Evolutionary conservation across 352 stramenopile species (phyloP).

Genomic region (Halophytophthora batemanensis): DNA sequence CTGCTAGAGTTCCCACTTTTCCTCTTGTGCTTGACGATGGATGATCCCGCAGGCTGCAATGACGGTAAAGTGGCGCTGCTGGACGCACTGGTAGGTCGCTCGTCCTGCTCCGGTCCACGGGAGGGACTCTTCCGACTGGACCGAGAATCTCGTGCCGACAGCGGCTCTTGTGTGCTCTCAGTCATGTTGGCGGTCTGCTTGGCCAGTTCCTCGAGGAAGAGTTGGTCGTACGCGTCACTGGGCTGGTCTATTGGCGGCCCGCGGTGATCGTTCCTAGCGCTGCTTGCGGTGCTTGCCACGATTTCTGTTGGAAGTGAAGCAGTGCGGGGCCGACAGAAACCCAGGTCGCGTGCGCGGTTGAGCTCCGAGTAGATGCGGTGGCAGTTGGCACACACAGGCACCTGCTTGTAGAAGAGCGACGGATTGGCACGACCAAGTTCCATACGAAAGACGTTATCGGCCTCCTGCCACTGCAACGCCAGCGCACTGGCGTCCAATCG

Average conservation of each 20-base stretch:
- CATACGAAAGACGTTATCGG: slow-evolving; percentile 55
- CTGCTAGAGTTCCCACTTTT: slow-evolving; percentile 1
- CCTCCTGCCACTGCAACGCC: slow-evolving; percentile 58
- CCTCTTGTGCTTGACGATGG: slow-evolving; percentile 13
- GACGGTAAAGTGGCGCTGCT: slow-evolving; percentile 17
- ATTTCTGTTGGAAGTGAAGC: not conserved
- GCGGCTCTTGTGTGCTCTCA: not conserved
- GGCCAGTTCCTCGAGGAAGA: slow-evolving; percentile 67
- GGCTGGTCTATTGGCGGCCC: not conserved
- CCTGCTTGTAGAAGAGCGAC: slow-evolving; percentile 77
- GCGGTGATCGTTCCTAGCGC: not conserved
- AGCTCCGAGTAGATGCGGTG: slow-evolving; percentile 66
- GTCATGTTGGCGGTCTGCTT: slow-evolving; percentile 36
- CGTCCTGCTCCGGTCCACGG: slow-evolving; percentile 19
- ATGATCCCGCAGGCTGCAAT: slow-evolving; percentile 2
- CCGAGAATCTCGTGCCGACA: not conserved
- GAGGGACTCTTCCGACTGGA: not conserved
- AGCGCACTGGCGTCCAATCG: slow-evolving; percentile 15
- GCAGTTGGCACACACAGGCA: slow-evolving; percentile 69
- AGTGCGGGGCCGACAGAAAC: slow-evolving; percentile 29
- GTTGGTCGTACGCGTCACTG: slow-evolving; percentile 35
- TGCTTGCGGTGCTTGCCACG: not conserved
- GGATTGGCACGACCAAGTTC: slow-evolving; percentile 66
- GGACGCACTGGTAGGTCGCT: slow-evolving; percentile 12
- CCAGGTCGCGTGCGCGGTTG: slow-evolving; percentile 41